phyloP scores from a whole-genome alignment of 768 basidiomycete species.

The Pulveroboletus sp. region DNA sequence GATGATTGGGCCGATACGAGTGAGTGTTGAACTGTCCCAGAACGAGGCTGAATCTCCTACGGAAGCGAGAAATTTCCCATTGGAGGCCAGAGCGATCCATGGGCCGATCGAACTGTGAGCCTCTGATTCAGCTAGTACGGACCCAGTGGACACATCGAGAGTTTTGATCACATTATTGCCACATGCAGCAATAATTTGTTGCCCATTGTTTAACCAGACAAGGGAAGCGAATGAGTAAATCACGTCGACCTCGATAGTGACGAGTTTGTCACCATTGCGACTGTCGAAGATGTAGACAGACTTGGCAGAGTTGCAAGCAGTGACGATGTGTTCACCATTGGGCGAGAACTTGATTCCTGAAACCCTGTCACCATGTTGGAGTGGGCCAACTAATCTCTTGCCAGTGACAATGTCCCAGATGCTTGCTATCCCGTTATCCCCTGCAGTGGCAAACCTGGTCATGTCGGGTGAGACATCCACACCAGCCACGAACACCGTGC shows the following conservation, averaged over 20 bases:
- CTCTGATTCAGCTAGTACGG: not conserved
- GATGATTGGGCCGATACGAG: not conserved
- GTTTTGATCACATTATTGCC: not conserved
- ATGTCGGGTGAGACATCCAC: not conserved
- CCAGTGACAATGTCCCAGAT: not conserved
- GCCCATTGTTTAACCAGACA: not conserved
- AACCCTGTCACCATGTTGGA: not conserved
- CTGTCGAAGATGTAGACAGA: not conserved
- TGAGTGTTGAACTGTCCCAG: not conserved
- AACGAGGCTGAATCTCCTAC: not conserved
- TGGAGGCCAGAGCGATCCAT: not conserved
- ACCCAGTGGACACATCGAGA: not conserved
- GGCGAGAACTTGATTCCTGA: not conserved
- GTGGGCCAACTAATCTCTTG: not conserved
- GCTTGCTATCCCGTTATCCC: not conserved
- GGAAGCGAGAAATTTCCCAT: not conserved
- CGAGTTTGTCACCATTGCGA: not conserved
- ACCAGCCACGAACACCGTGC: fast-evolving
- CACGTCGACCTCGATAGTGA: not conserved
- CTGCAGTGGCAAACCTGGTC: not conserved
- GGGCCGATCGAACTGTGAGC: too few species aligned
- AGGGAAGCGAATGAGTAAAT: not conserved
- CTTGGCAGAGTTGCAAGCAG: not conserved
- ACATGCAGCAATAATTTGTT: not conserved
- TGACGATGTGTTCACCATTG: not conserved